Base-by-base conservation (phyloP, 2,329 filamentous ascomycete species). In the Cladosporium sp. region DNA sequence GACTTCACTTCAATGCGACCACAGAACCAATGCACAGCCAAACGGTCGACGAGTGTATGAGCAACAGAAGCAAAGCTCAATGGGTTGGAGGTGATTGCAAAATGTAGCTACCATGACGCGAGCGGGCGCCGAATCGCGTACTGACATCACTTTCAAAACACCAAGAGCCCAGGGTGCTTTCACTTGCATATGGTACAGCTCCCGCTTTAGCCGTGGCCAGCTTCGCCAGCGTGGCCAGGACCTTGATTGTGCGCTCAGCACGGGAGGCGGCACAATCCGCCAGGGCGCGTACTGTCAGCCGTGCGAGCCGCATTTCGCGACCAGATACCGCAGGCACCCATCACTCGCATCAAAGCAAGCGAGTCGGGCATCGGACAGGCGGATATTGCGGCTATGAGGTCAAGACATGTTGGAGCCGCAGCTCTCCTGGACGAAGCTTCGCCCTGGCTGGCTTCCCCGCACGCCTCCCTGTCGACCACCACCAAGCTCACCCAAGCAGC, bases 71-170 rank as follows among this genome's bases (percentile, higher is more conserved):
- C 28, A 18, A 14, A 19, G 46, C 13, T 43, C 46, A 49, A 43
- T 34, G 32, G 38, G 7, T 37, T 41, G 37, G 33, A 28, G 42
- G 22, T 42, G 46, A 28, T 49, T 35, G n/a, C 41, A 11, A 28
- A 28, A 22, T n/a, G 35, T 49, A 43, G 46, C 46, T 49, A 28
- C 16, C 16, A 43, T 43, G 16, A 19, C 41, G 22, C 19, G 41
- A 22, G 41, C 41, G 8, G 18, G 37, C 11, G 38, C 46, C 38
- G 38, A 28, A 38, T 16, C 37, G 11, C 19, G 9, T 49, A 14
- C 46, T 49, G 46, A 49, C 46, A 49, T 49, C 46, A 49, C 33
- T 8, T 33, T 31, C 38, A 35, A 34, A 43, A 35, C 34, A 11
- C 34, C 34, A 35, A 35, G 34, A 35, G 33, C 10, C 10, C 10